These are phyloP conservation scores for Hsuehochloa calcarea DNA, from an alignment of 176 grass and related monocot genomes.

Conservation along the genomic window DNA sequence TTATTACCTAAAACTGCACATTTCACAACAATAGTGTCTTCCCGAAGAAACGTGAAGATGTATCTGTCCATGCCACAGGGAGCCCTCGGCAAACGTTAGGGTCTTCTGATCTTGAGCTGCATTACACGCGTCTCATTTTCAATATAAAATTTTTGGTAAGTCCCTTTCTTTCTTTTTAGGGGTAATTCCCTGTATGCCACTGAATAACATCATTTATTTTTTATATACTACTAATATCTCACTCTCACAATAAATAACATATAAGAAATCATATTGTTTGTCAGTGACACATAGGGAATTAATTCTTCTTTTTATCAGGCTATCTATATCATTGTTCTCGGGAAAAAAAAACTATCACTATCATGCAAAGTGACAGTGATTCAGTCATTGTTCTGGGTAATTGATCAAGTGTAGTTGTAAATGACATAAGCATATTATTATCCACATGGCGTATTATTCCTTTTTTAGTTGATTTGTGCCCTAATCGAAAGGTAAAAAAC, in stretches of 20 bases:
- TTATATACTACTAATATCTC: no score
- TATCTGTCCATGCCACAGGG: not conserved
- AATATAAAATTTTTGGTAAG: constrained; percentile 48
- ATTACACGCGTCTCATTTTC: constrained; percentile 63
- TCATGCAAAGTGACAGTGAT: not conserved
- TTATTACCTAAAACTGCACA: no score
- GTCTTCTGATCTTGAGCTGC: constrained; percentile 44
- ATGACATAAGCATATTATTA: not conserved
- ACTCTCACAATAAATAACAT: no score
- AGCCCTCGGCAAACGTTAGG: constrained; percentile 40
- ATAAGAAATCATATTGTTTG: no score
- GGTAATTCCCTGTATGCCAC: no score
- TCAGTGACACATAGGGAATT: no score
- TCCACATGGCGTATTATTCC: not conserved
- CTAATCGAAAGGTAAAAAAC: not conserved
- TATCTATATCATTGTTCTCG: not conserved
- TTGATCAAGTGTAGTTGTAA: not conserved
- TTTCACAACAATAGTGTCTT: constrained; percentile 42
- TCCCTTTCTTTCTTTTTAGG: not conserved
- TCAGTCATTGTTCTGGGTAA: not conserved
- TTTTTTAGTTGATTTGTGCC: not conserved
- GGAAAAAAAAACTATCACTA: not conserved
- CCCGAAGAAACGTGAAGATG: constrained; percentile 24
- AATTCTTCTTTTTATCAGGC: not conserved
- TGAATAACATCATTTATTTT: no score